Percentiles rank a stretch among this genome's conserved stretches.
Conservation (phyloP, 139 green algal genomes). For the Chlamydomonas urium region DNA sequence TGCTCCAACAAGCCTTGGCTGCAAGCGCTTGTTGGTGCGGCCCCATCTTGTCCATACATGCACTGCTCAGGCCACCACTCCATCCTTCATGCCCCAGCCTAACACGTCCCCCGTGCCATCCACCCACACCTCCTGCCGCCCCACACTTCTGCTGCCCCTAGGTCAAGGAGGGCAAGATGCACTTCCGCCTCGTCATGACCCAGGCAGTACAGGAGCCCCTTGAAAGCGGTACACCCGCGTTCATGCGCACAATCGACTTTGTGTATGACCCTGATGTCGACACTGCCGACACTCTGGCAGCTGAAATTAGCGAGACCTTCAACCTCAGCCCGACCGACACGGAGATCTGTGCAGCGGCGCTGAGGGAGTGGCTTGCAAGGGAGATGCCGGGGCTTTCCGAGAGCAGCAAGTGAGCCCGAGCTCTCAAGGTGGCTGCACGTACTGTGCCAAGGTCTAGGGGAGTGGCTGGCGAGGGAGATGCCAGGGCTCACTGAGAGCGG, state of each 20-base stretch:
- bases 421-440: no score
- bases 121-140: no score
- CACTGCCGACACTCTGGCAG: conserved; percentile 85
- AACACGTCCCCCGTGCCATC: no score
- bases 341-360: conserved; percentile 83
- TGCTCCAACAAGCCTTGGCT: no score
- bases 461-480: conserved; percentile 18
- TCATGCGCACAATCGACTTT: conserved; percentile 89
- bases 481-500: not conserved
- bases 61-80: no score
- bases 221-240: conserved; percentile 40
- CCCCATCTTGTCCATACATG: no score
- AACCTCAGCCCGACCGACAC: conserved; percentile 78
- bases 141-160: not conserved
- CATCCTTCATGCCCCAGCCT: no score
- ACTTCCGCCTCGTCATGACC: conserved; percentile 82
- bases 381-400: conserved; percentile 9
- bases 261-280: conserved; percentile 87
- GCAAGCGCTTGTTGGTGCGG: no score
- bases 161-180: conserved; percentile 75
- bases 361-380: conserved; percentile 13
- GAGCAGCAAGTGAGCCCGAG: conserved; percentile 27
- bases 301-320: conserved; percentile 91
- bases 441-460: no score
- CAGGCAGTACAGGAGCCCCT: conserved; percentile 19